phyloP scores from a whole-genome alignment of 2,329 filamentous ascomycete species.

The Aspergillus nomiae region DNA sequence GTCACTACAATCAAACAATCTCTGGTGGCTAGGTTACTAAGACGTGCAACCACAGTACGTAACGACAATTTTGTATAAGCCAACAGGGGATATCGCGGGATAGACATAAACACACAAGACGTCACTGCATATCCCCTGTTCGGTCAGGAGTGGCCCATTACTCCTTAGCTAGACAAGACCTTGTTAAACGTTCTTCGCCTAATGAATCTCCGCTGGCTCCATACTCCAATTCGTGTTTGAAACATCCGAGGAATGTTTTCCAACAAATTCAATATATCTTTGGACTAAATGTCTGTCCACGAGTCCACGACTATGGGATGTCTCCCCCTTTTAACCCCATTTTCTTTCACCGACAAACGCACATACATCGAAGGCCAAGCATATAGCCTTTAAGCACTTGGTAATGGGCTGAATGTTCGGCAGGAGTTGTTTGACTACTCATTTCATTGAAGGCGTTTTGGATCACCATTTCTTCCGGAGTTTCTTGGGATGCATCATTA shows the following conservation, averaged over 20 bases:
- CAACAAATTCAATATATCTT: not conserved
- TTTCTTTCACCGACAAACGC: not conserved
- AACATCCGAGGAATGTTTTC: not conserved
- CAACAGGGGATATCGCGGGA: constrained; percentile 56
- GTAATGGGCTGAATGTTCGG: too few relatives aligned
- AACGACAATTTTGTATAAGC: constrained; percentile 97
- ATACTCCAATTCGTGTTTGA: not conserved
- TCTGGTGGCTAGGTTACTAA: constrained; percentile 17
- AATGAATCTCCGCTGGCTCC: not conserved
- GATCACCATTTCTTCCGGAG: constrained; percentile 4
- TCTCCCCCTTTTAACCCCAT: not conserved
- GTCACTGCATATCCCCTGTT: not conserved
- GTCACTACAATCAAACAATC: constrained; percentile 4
- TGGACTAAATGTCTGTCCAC: not conserved
- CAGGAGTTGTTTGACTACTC: not conserved
- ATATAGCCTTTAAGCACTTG: not conserved
- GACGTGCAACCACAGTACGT: constrained; percentile 68
- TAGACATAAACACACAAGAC: constrained; percentile 20
- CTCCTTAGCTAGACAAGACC: not conserved
- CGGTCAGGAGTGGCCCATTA: not conserved
- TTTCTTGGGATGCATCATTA: constrained; percentile 5
- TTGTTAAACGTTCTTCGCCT: not conserved
- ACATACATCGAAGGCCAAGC: not conserved
- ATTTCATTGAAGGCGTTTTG: not conserved
- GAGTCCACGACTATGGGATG: not conserved